Evolutionary conservation across 371 early-diverging fungal species (phyloP).

Genomic region (Mucor ambiguus): DNA sequence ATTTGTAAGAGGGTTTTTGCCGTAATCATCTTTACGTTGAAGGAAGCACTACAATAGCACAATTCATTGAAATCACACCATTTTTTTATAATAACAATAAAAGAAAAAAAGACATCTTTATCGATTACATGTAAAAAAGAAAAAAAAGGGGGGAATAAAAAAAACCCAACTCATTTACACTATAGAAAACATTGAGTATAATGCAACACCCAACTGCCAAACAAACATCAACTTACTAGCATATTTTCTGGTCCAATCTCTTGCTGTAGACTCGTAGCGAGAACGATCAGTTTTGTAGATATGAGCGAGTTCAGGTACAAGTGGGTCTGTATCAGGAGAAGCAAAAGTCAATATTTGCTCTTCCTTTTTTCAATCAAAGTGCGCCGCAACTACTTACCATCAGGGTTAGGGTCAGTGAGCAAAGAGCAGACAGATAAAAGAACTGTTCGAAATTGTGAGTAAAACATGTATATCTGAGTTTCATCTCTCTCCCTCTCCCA

Average conservation of each 20-base stretch:
- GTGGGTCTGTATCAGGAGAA: constrained; percentile 60
- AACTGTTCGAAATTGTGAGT: constrained; percentile 51
- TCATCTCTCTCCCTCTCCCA: neutral
- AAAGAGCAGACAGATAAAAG: constrained; percentile 96
- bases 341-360: neutral
- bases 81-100: constrained; percentile 2
- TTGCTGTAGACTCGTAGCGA: constrained; percentile 85
- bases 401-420: constrained; percentile 98
- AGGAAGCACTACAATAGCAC: neutral
- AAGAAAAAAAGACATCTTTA: neutral
- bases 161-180: constrained; percentile 10
- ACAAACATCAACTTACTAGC: constrained; percentile 52
- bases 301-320: constrained; percentile 97
- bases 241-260: constrained; percentile 95
- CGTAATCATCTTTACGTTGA: neutral
- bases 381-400: constrained; percentile 39
- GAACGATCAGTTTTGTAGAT: constrained; percentile 93
- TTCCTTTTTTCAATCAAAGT: neutral
- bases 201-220: neutral
- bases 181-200: neutral
- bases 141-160: constrained; percentile 1
- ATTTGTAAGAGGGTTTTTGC: neutral
- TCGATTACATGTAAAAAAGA: constrained; percentile 2
- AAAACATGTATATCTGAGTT: neutral
- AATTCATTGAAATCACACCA: neutral